Conservation (phyloP, 306 rosid species). For the Notholithocarpus densiflorus region DNA sequence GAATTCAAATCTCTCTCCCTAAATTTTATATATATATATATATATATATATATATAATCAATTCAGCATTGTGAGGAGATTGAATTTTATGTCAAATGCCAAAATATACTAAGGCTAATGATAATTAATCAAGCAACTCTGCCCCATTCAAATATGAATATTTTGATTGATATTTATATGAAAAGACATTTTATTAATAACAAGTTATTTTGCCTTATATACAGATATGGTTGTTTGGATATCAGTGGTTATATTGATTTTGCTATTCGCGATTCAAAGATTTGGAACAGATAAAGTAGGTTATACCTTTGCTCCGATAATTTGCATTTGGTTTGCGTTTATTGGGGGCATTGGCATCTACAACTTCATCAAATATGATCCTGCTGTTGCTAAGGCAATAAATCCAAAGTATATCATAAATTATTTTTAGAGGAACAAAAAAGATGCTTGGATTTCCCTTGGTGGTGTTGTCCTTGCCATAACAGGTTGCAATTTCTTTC, state of each 20-base stretch:
- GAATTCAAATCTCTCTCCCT: too few species aligned
- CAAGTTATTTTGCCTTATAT: not conserved
- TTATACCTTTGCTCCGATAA: conserved; percentile 39
- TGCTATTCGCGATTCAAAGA: conserved; percentile 34
- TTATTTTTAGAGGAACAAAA: conserved; percentile 36
- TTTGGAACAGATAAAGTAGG: conserved; percentile 53
- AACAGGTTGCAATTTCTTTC: conserved; percentile 26
- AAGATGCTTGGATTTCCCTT: conserved; percentile 46
- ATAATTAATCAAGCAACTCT: too few species aligned
- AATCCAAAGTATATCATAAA: conserved; percentile 31
- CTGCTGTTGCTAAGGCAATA: conserved; percentile 26
- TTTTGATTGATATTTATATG: too few species aligned
- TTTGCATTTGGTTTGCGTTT: conserved; percentile 34
- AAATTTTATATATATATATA: too few species aligned
- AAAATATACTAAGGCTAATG: too few species aligned
- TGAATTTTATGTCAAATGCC: too few species aligned
- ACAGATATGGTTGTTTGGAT: conserved; percentile 39
- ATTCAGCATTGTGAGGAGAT: too few species aligned
- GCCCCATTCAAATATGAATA: too few species aligned
- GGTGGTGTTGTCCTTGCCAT: conserved; percentile 40
- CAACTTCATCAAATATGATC: conserved; percentile 33
- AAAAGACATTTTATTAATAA: too few species aligned
- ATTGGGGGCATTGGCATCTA: conserved; percentile 31
- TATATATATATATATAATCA: too few species aligned
- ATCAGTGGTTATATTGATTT: conserved; percentile 32